Evolutionary conservation across 352 stramenopile genomes (phyloP), one percentile per base, ranked within the genome.

Genomic region (Elongisporangium anandrum): DNA sequence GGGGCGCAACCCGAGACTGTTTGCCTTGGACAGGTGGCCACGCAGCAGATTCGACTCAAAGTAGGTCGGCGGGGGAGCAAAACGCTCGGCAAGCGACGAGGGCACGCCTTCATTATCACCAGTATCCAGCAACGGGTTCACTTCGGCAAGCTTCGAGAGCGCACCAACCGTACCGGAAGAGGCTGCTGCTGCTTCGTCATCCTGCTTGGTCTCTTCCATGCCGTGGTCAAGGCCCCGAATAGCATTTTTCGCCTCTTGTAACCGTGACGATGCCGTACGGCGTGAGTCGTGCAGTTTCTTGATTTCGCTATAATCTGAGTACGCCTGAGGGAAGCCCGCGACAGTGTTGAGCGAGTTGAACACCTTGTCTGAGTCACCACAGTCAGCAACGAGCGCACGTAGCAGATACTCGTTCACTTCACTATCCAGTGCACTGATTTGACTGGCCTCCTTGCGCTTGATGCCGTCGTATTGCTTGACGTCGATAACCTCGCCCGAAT

Each of bases 401-500:
- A 93, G 59, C 61, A 91, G 70, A 56, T 79, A 89, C 66, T 93
- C 81, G 57, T 87, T 84, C 16, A 83, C 56, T 50, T 94, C 84
- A 12, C 76, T 66, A 49, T 91, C 81, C 22, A 93, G 56, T 2
- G 65, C 80, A 56, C 70, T 90, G 41, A 61, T 65, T 23, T 77
- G 52, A 41, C 34, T 75, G 3, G 63, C 70, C 34, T 75, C 67
- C 47, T 81, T 61, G 49, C 64, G 56, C 15, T 50, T 61, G 54
- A 93, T 70, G 3, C 66, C 62, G 51, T 90, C 80, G 59, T 94
- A 94, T 41, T 81, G 73, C 49, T 79, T 81, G 26, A 88, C 60
- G 34, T 92, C 81, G 29, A 94, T 94, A 50, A 79, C 78, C 53
- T 77, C 85, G 19, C 87, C 86, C 24, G 79, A 74, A 50, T 97